Conservation (phyloP, 1,284 basidiomycete species). For the Erythrobasidium hasegawianum region DNA sequence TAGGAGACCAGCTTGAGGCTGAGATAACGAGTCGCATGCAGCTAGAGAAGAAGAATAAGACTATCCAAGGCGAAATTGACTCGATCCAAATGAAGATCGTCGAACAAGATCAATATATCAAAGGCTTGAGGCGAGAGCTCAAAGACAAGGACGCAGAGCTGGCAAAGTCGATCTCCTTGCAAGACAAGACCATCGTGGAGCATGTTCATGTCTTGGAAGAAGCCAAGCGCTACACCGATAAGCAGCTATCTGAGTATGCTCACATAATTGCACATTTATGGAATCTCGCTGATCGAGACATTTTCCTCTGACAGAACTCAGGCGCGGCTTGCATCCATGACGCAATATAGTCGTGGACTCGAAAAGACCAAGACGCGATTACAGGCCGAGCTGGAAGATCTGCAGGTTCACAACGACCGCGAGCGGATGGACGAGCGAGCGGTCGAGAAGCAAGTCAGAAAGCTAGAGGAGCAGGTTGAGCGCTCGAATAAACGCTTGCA, state of each 20-base stretch:
- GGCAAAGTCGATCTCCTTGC: slow-evolving; percentile 57
- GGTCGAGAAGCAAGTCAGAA: slow-evolving; percentile 61
- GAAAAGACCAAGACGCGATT: slow-evolving; percentile 75
- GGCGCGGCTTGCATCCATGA: slow-evolving; percentile 67
- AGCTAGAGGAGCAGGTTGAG: slow-evolving; percentile 58
- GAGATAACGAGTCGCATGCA: slow-evolving; percentile 67
- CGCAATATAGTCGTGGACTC: slow-evolving; percentile 71
- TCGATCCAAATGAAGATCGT: slow-evolving; percentile 74
- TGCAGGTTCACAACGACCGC: slow-evolving; percentile 68
- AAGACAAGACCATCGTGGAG: slow-evolving; percentile 97
- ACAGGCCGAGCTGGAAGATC: slow-evolving; percentile 78
- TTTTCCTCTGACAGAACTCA: slow-evolving; percentile 54
- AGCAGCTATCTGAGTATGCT: slow-evolving; percentile 67
- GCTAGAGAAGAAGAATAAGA: slow-evolving; percentile 63
- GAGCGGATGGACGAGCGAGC: slow-evolving; percentile 64
- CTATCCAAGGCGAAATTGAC: slow-evolving; percentile 72
- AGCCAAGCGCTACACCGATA: slow-evolving; percentile 91
- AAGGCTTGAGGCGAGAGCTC: slow-evolving; percentile 41
- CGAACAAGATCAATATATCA: slow-evolving; percentile 49
- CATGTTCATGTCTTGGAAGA: slow-evolving; percentile 97
- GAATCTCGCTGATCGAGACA: not conserved
- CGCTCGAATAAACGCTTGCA: slow-evolving; percentile 59
- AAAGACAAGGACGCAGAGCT: slow-evolving; percentile 38
- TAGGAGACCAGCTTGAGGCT: slow-evolving; percentile 64
- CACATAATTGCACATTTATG: not conserved